phyloP scores from a whole-genome alignment of 108 stramenopile genomes.

The Craspedostauros australis region DNA sequence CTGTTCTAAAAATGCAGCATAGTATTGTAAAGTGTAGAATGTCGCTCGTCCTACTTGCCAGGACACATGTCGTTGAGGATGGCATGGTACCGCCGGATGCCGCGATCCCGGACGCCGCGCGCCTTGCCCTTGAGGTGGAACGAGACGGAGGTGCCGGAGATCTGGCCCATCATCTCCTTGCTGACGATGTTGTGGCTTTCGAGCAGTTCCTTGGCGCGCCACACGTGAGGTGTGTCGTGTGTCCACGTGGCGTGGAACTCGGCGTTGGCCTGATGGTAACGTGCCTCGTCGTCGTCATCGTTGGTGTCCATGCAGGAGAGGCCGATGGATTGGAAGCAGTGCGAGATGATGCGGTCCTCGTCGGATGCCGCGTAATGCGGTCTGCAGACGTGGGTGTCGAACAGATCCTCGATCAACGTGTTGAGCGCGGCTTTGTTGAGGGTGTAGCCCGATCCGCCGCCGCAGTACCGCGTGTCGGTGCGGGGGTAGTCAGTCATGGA shows the following conservation, averaged over 20 bases:
- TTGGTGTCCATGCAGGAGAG: constrained; percentile 29
- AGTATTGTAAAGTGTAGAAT: too few relatives aligned
- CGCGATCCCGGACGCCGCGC: background rate
- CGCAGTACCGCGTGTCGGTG: constrained; percentile 56
- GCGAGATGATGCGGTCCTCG: constrained; percentile 27
- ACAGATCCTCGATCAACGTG: constrained; percentile 23
- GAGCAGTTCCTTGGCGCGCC: background rate
- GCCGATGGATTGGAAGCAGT: constrained; percentile 22
- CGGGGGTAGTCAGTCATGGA: constrained; percentile 45
- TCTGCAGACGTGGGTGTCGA: constrained; percentile 5
- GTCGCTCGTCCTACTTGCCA: too few relatives aligned
- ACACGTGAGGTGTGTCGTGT: background rate
- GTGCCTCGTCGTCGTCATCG: constrained; percentile 13
- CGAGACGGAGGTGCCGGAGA: constrained; percentile 72
- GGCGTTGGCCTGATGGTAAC: constrained; percentile 20
- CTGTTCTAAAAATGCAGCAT: too few relatives aligned
- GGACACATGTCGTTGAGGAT: constrained; percentile 20
- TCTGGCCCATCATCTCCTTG: constrained; percentile 51
- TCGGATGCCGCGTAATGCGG: constrained; percentile 5
- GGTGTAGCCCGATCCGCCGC: constrained; percentile 29
- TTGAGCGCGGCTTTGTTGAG: constrained; percentile 30
- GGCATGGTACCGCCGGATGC: constrained; percentile 25
- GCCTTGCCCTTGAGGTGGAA: constrained; percentile 47
- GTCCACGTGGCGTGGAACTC: constrained; percentile 20
- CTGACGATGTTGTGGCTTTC: constrained; percentile 54